Conservation (phyloP, 768 basidiomycete genomes). For the Calocera viscosa region DNA sequence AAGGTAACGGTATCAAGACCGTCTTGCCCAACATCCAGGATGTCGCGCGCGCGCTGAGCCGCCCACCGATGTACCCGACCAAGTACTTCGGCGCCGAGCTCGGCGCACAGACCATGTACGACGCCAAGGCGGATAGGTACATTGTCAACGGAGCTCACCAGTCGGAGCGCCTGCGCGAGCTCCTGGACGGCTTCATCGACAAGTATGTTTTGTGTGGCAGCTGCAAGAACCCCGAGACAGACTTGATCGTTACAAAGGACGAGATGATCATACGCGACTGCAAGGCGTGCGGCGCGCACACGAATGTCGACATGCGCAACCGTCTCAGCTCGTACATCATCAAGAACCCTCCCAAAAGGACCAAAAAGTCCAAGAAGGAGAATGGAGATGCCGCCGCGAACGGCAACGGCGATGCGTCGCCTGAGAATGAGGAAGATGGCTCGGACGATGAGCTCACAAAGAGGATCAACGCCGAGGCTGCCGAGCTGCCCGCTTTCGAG, state of each 20-base stretch:
- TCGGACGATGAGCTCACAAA: slow-evolving; percentile 79
- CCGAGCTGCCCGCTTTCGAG: slow-evolving; percentile 49
- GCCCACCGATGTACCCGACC: slow-evolving; percentile 88
- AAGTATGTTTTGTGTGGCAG: slow-evolving; percentile 94
- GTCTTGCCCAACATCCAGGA: slow-evolving; percentile 98
- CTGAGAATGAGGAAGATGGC: slow-evolving; percentile 24
- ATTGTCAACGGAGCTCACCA: slow-evolving; percentile 98
- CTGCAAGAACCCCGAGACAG: slow-evolving; percentile 99
- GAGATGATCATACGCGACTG: slow-evolving; percentile 92
- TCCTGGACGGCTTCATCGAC: slow-evolving; percentile 93
- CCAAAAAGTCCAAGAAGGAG: slow-evolving; percentile 37
- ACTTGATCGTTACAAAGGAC: slow-evolving; percentile 75
- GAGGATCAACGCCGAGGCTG: slow-evolving; percentile 86
- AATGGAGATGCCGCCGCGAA: slow-evolving; percentile 30
- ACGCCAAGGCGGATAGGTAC: slow-evolving; percentile 94
- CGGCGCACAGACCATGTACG: slow-evolving; percentile 91
- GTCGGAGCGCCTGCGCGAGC: slow-evolving; percentile 78
- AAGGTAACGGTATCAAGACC: slow-evolving; percentile 99
- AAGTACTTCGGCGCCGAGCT: slow-evolving; percentile 99
- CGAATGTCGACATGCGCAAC: slow-evolving; percentile 88
- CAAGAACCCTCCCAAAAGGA: slow-evolving; percentile 89
- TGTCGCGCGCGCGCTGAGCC: slow-evolving; percentile 85
- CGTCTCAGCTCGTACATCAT: slow-evolving; percentile 92
- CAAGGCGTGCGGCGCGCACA: slow-evolving; percentile 94
- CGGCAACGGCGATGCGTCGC: slow-evolving; percentile 27